A percentile compares a stretch with the other conserved stretches of the same genome.
Conservation (phyloP, 108 stramenopile species). For the Parmales sp. region DNA sequence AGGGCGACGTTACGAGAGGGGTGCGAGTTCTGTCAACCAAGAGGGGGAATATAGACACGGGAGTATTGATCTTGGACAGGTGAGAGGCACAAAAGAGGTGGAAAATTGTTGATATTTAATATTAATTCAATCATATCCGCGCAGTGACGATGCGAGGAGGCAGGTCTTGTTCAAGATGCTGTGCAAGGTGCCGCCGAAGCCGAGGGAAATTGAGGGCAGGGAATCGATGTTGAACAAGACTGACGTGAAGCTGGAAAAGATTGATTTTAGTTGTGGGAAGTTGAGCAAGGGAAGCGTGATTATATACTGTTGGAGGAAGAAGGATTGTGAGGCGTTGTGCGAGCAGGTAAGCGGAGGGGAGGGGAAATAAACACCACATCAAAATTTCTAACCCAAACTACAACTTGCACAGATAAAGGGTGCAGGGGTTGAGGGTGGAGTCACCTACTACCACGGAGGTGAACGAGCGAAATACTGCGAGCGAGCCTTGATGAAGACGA, state of each 20-base stretch:
- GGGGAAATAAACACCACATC: too few species aligned
- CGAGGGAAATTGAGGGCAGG: neutral
- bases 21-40: neutral
- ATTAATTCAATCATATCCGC: too few species aligned
- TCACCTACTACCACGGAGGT: constrained; percentile 76
- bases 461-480: too few species aligned
- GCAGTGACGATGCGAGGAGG: constrained; percentile 2
- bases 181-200: constrained; percentile 42
- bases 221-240: too few species aligned
- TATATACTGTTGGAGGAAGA: constrained; percentile 81
- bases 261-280: constrained; percentile 36
- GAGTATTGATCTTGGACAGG: neutral
- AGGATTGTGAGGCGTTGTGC: constrained; percentile 71
- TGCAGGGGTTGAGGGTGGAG: constrained; percentile 50
- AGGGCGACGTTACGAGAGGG: neutral
- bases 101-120: too few species aligned
- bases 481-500: too few species aligned
- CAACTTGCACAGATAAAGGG: too few species aligned
- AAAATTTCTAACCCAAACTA: too few species aligned
- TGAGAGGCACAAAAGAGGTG: too few species aligned
- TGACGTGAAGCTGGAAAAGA: neutral
- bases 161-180: constrained; percentile 18
- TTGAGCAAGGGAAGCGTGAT: constrained; percentile 65
- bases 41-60: neutral
- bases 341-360: too few species aligned